Base-by-base conservation (phyloP, 1,284 basidiomycete species). In the Thelephora terrestris region DNA sequence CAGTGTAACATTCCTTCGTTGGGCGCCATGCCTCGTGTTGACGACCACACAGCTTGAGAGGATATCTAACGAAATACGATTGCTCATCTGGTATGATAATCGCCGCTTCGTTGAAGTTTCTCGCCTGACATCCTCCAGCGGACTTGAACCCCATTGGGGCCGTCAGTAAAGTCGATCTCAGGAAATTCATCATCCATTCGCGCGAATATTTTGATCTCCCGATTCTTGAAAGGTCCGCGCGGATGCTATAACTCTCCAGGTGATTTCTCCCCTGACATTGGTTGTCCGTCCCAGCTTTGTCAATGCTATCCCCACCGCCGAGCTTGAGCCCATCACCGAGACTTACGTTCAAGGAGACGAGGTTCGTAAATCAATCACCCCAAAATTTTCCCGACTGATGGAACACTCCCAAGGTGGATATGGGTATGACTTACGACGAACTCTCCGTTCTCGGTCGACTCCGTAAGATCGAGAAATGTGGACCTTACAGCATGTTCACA, bases 371-470 rank as follows among this genome's bases (percentile, higher is more conserved):
- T 24, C 23, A 23, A 24, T 18, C 4, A 25, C 12, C 21, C 9
- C 39, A 10, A 14, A 20, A 23, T 32, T 25, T 14, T 7, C 25
- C 27, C 17, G 21, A 27, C 9, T 37, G 21, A 24, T 36, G 29
- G 32, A 12, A 29, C 3, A 39, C 32, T 44, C 20, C 35, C 10
- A 50, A 90, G 85, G 91, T 82, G 9, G 95, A 98, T 60, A 95
- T 96, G 92, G 96, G 95, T 20, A 98, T 99, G 94, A 97, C 95
- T 1, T 99, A 99, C 64, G 91, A 99, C 59, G 95, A 99, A 61
- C 76, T 99, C 16, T 92, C 89, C 6, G 79, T 92, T 23, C 96
- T 94, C 59, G 96, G 95, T 25, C 75, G 93, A 29, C 74, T 99
- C 35, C 81, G 96, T 50, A 99, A 99, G 68, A 81, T 96, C 27